Evolutionary conservation across 2,329 filamentous ascomycete species (phyloP).

Genomic region (Colletotrichum acutatum): DNA sequence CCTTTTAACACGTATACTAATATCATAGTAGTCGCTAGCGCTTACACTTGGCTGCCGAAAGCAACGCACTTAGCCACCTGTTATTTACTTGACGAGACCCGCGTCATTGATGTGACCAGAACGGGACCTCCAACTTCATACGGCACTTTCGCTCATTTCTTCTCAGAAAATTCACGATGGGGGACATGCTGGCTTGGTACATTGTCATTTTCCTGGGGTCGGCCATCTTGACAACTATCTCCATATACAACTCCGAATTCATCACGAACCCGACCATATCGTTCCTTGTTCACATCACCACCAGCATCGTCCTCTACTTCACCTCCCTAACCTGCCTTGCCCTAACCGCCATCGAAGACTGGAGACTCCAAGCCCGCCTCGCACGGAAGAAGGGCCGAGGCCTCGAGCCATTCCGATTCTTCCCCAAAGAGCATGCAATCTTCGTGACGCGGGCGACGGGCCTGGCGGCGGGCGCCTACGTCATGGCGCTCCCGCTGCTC

Average conservation of each 20-base stretch:
- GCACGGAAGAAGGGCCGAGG: rapidly evolving
- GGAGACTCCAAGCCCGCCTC: neutral
- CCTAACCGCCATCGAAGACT: neutral
- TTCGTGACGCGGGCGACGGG: neutral
- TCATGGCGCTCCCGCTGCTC: neutral
- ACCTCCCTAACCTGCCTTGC: neutral
- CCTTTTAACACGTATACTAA: neutral
- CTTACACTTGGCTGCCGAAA: neutral
- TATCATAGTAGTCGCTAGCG: neutral
- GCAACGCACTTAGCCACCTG: neutral
- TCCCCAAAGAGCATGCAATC: neutral
- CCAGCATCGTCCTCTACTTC: neutral
- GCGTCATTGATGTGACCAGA: neutral
- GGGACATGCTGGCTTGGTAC: neutral
- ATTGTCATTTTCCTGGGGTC: neutral
- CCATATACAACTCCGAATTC: neutral
- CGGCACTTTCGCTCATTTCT: neutral
- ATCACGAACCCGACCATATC: neutral
- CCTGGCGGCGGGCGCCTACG: neutral
- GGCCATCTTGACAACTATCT: neutral
- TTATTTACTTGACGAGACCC: neutral
- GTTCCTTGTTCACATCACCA: neutral
- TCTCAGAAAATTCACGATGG: neutral
- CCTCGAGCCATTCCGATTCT: neutral
- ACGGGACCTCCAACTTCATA: neutral